Conservation (phyloP, 805 yeast genomes). For the Scheffersomyces amazonensis region DNA sequence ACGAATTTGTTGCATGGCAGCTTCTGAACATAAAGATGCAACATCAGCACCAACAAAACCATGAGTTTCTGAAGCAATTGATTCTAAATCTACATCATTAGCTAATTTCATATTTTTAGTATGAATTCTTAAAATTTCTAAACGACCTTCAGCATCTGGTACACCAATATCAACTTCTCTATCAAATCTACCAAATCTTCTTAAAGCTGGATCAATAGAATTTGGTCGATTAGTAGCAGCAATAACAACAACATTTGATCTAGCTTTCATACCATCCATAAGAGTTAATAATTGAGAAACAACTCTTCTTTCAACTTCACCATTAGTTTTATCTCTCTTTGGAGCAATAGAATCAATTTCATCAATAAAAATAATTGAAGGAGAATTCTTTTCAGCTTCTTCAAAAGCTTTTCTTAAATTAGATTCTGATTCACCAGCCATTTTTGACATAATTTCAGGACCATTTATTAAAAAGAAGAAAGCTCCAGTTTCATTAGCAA, state of each 20-base stretch:
- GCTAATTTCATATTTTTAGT: constrained; percentile 97
- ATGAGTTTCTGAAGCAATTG: constrained; percentile 95
- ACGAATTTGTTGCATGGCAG: constrained; percentile 99
- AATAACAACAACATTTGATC: constrained; percentile 95
- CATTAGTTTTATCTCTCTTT: constrained; percentile 99
- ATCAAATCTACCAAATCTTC: constrained; percentile 84
- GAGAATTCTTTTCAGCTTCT: constrained; percentile 98
- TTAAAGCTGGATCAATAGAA: constrained; percentile 80
- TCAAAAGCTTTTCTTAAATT: constrained; percentile 97
- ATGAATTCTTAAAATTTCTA: constrained; percentile 94
- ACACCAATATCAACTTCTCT: constrained; percentile 86
- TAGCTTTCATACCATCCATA: constrained; percentile 99
- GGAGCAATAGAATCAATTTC: constrained; percentile 99
- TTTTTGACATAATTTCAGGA: constrained; percentile 99
- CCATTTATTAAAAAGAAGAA: constrained; percentile 97
- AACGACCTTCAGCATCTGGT: constrained; percentile 98
- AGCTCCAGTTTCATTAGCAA: constrained; percentile 98
- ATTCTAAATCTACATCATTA: constrained; percentile 92
- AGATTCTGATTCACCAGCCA: constrained; percentile 99
- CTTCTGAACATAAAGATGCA: constrained; percentile 98
- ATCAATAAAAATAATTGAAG: constrained; percentile 95
- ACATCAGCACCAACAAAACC: constrained; percentile 99
- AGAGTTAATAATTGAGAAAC: constrained; percentile 95
- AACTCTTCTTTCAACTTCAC: constrained; percentile 99
- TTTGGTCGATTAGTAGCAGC: constrained; percentile 95